Conservation (phyloP, 2,329 filamentous ascomycete genomes). For the Pochonia chlamydosporia region DNA sequence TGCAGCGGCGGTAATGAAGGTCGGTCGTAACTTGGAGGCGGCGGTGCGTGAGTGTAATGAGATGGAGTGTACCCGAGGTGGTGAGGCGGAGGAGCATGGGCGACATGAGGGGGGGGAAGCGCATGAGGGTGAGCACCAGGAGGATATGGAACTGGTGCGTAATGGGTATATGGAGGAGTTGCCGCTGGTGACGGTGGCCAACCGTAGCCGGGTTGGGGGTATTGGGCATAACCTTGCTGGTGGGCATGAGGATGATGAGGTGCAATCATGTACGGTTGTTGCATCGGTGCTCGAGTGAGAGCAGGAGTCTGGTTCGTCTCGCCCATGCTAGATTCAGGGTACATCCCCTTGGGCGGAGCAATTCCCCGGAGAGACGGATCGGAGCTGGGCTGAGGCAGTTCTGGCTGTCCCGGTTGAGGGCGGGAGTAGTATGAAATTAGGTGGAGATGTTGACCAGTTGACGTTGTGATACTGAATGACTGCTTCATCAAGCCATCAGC, state of each 20-base stretch:
- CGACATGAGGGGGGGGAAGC: constrained; percentile 19
- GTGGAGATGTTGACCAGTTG: constrained; percentile 81
- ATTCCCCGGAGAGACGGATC: constrained; percentile 79
- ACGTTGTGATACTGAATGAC: constrained; percentile 97
- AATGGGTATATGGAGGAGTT: constrained; percentile 48
- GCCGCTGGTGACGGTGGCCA: constrained; percentile 53
- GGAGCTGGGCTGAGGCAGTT: constrained; percentile 73
- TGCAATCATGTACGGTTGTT: constrained; percentile 32
- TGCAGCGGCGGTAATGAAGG: constrained; percentile 31
- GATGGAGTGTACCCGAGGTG: constrained; percentile 22
- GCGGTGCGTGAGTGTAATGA: constrained; percentile 16
- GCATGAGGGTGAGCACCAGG: constrained; percentile 18
- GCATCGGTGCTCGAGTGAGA: constrained; percentile 70
- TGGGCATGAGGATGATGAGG: constrained; percentile 24
- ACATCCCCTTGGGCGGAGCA: constrained; percentile 86
- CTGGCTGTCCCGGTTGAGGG: constrained; percentile 64
- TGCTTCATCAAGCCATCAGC: constrained; percentile 98
- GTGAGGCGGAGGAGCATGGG: constrained; percentile 21
- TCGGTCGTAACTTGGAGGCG: constrained; percentile 23
- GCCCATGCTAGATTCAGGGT: constrained; percentile 90
- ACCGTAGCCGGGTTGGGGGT: constrained; percentile 38
- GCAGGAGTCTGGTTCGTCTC: constrained; percentile 76
- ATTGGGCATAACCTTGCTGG: constrained; percentile 32
- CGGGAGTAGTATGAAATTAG: constrained; percentile 95
- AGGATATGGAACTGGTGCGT: constrained; percentile 32